Evolutionary conservation across 164 flowering plant species (phyloP).

Genomic region (Warburgia ugandensis): DNA sequence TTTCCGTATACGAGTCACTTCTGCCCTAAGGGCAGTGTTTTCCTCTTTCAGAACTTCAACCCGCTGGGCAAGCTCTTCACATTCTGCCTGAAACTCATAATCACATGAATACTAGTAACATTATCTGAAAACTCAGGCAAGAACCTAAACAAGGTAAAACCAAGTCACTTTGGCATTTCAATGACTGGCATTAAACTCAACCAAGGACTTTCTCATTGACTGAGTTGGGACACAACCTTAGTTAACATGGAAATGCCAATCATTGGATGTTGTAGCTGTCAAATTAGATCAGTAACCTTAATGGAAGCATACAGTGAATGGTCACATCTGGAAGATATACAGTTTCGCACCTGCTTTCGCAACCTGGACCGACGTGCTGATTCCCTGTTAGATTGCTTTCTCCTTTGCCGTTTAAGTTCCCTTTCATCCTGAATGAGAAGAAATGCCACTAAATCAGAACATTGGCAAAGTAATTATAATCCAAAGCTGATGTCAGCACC

Average conservation of each 20-base stretch:
- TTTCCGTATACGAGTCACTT: constrained; percentile 57
- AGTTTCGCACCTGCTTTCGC: constrained; percentile 83
- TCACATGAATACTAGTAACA: background rate
- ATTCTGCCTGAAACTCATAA: constrained; percentile 63
- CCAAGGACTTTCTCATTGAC: too few relatives aligned
- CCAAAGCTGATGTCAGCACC: too few relatives aligned
- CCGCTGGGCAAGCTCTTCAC: constrained; percentile 87
- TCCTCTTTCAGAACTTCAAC: constrained; percentile 76
- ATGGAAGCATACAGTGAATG: too few relatives aligned
- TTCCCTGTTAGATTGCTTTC: constrained; percentile 98
- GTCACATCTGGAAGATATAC: too few relatives aligned
- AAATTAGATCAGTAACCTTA: too few relatives aligned
- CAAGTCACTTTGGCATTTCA: too few relatives aligned
- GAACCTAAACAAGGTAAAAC: background rate
- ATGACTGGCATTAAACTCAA: too few relatives aligned
- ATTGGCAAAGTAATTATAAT: too few relatives aligned
- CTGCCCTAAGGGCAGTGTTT: constrained; percentile 62
- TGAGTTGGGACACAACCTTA: too few relatives aligned
- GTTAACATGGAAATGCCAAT: too few relatives aligned
- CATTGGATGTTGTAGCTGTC: too few relatives aligned
- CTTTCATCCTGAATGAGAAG: constrained; percentile 66
- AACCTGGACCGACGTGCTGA: constrained; percentile 90
- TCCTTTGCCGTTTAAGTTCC: constrained; percentile 83
- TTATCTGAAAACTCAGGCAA: background rate
- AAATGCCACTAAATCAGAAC: too few relatives aligned